These are phyloP conservation scores for Ammopiptanthus mongolicus DNA, from an alignment of 306 rosid genomes.

Conservation along the genomic window DNA sequence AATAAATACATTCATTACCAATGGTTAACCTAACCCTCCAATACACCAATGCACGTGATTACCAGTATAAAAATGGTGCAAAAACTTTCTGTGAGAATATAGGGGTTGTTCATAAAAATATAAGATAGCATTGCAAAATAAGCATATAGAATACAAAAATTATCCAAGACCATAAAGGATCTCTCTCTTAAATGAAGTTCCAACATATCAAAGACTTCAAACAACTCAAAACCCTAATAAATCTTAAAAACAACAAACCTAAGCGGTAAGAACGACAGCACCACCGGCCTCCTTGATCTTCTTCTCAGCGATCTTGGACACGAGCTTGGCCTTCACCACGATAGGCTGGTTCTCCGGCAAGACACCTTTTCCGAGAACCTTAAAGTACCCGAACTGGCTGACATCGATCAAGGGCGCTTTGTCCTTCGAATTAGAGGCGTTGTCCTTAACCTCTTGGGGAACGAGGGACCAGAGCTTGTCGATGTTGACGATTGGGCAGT, in stretches of 20 bases:
- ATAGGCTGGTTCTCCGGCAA: slow-evolving; percentile 49
- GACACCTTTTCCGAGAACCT: slow-evolving; percentile 71
- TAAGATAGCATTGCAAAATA: not conserved
- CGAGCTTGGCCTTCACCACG: slow-evolving; percentile 72
- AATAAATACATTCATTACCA: no score
- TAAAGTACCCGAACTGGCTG: slow-evolving; percentile 60
- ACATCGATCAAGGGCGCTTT: slow-evolving; percentile 55
- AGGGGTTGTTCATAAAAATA: no score
- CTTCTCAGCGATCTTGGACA: slow-evolving; percentile 73
- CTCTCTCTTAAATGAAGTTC: not conserved
- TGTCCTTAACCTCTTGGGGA: slow-evolving; percentile 61
- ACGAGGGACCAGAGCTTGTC: slow-evolving; percentile 78
- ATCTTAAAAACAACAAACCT: slow-evolving; percentile 19
- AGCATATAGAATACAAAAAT: not conserved
- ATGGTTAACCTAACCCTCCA: no score
- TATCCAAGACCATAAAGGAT: not conserved
- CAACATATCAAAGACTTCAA: not conserved
- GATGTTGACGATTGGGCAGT: slow-evolving; percentile 68
- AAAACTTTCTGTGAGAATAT: no score
- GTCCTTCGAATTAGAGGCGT: slow-evolving; percentile 55
- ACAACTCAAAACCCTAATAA: not conserved
- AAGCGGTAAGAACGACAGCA: slow-evolving; percentile 69
- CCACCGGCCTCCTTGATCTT: slow-evolving; percentile 87
- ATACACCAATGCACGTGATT: no score
- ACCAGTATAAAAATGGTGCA: no score